phyloP scores from a whole-genome alignment of 1,139 yeast genomes.

The Saccharomyces hybrid region DNA sequence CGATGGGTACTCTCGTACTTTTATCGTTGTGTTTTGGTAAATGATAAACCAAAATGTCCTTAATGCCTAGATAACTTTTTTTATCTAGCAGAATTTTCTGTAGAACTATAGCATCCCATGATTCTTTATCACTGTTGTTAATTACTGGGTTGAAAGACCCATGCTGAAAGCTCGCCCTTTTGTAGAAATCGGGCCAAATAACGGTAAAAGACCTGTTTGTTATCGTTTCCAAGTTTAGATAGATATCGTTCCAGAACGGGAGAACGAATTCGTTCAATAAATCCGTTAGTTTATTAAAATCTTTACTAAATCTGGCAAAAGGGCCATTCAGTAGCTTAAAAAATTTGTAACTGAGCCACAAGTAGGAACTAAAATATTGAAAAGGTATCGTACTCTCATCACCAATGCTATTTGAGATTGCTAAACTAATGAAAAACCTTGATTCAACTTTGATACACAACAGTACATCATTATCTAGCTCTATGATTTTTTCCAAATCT shows the following conservation, averaged over 20 bases:
- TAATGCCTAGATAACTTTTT: slow-evolving; percentile 25
- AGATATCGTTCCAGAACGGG: slow-evolving; percentile 28
- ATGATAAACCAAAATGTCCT: slow-evolving; percentile 29
- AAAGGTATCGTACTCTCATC: slow-evolving; percentile 13
- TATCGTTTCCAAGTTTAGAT: slow-evolving; percentile 20
- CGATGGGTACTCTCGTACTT: background rate
- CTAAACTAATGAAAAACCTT: slow-evolving; percentile 17
- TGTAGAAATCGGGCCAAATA: slow-evolving; percentile 21
- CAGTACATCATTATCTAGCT: slow-evolving; percentile 25
- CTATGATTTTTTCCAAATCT: slow-evolving; percentile 18
- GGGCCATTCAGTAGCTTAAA: slow-evolving; percentile 22
- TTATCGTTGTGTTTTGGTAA: slow-evolving; percentile 16
- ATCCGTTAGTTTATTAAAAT: slow-evolving; percentile 17
- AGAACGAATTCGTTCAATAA: slow-evolving; percentile 27
- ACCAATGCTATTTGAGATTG: slow-evolving; percentile 7
- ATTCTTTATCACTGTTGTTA: slow-evolving; percentile 6
- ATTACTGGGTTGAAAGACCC: background rate
- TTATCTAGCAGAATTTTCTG: slow-evolving; percentile 24
- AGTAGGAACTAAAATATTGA: slow-evolving; percentile 16
- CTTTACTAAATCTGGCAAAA: slow-evolving; percentile 12
- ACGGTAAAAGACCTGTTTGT: slow-evolving; percentile 19
- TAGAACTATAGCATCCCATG: slow-evolving; percentile 28
- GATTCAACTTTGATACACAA: slow-evolving; percentile 24
- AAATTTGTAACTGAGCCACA: slow-evolving; percentile 26
- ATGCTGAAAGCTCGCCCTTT: slow-evolving; percentile 18